Percentiles rank a stretch among this genome's conserved stretches.
Evolutionary conservation across 1,284 basidiomycete species (phyloP).

Genomic region (Singerocomus inundabilis): DNA sequence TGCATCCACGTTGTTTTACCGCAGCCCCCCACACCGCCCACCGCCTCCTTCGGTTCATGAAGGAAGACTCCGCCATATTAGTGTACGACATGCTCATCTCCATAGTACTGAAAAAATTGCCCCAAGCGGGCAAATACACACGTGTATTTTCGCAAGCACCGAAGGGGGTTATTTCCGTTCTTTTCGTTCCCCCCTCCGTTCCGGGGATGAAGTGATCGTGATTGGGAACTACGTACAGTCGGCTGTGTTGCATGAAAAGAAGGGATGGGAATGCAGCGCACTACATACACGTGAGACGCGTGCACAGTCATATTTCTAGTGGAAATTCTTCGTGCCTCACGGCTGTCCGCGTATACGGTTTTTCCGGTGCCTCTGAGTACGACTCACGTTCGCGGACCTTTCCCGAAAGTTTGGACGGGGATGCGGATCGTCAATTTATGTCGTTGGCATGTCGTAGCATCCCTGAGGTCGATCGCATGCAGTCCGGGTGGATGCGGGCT

Average conservation of each 20-base stretch:
- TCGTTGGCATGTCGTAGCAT: neutral
- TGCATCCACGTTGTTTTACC: too few relatives aligned
- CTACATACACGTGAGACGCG: neutral
- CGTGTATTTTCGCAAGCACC: neutral
- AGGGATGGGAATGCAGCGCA: neutral
- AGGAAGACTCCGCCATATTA: too few relatives aligned
- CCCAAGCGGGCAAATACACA: too few relatives aligned
- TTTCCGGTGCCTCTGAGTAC: neutral
- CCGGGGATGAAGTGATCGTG: too few relatives aligned
- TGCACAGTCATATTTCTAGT: neutral
- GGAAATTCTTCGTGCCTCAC: neutral
- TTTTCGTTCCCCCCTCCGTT: too few relatives aligned
- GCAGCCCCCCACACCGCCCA: too few relatives aligned
- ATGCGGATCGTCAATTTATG: constrained; percentile 22
- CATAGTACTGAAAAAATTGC: too few relatives aligned
- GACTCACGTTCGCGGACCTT: constrained; percentile 15
- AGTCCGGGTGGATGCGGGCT: neutral
- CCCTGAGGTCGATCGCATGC: constrained; percentile 6
- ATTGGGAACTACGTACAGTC: too few relatives aligned
- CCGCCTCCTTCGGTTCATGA: too few relatives aligned
- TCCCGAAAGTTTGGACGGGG: neutral
- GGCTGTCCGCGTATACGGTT: too few relatives aligned
- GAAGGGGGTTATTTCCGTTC: neutral
- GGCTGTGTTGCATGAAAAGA: too few relatives aligned
- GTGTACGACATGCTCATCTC: too few relatives aligned